A percentile compares a stretch with the other conserved stretches of the same genome.
These are phyloP conservation scores for Lentinula raphanica DNA, from an alignment of 768 basidiomycete genomes.

Conservation along the genomic window DNA sequence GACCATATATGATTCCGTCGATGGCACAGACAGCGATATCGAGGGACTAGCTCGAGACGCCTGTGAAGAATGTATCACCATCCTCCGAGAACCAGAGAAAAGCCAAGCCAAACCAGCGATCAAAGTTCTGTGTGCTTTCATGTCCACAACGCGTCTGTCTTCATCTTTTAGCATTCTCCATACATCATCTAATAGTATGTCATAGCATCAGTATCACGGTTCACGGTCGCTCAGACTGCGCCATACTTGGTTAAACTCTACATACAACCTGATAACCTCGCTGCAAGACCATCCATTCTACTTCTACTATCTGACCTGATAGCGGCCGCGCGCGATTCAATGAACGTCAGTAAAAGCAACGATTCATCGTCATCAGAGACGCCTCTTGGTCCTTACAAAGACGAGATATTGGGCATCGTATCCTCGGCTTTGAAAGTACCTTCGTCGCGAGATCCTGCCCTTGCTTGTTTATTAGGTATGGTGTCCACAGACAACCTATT, in stretches of 20 bases:
- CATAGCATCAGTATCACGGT: constrained; percentile 63
- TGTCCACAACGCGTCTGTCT: constrained; percentile 71
- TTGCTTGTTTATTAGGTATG: constrained; percentile 62
- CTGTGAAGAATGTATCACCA: constrained; percentile 73
- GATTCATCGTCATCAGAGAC: constrained; percentile 14
- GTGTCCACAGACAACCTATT: constrained; percentile 61
- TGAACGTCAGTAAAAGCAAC: constrained; percentile 11
- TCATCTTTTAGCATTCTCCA: neutral
- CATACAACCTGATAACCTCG: constrained; percentile 61
- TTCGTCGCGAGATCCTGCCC: constrained; percentile 49
- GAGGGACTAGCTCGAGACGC: constrained; percentile 67
- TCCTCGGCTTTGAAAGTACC: constrained; percentile 51
- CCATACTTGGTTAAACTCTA: constrained; percentile 78
- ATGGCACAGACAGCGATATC: constrained; percentile 35
- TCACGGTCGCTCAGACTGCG: constrained; percentile 61
- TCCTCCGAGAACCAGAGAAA: constrained; percentile 89
- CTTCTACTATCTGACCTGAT: constrained; percentile 64
- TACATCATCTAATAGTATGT: neutral
- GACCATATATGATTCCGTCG: constrained; percentile 56
- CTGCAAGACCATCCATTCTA: constrained; percentile 62
- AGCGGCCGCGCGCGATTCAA: constrained; percentile 44
- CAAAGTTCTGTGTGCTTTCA: constrained; percentile 73
- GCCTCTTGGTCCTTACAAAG: constrained; percentile 60
- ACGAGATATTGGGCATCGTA: constrained; percentile 65
- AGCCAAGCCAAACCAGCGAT: constrained; percentile 85